Base-by-base conservation (phyloP, 225 moss, liverwort and hornwort species). In the Polytrichum commune region DNA sequence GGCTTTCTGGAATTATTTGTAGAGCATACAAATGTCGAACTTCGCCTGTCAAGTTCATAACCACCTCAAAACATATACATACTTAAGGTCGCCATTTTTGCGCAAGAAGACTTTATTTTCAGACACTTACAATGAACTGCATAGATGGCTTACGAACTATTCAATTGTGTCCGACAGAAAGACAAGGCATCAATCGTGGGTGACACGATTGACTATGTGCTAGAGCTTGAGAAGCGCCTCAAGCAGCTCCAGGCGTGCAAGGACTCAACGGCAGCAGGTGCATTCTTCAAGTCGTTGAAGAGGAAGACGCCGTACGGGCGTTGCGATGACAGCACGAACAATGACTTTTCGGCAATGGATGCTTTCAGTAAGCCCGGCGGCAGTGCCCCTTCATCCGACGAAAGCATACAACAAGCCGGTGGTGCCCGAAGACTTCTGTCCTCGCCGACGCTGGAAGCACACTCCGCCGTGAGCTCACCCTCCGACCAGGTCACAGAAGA, bases 121-220 rank as follows among this genome's bases (percentile, higher is more conserved):
- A 46, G 13, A 46, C 46, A 4, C 46, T 46, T 46, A 46, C 13
- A 46, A 9, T 38, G 13, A 46, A 46, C 13, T 46, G 13, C 16
- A 46, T 46, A 38, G 46, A 16, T 46, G 46, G 46, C 46, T 46
- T 16, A 46, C 46, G 16, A 16, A 46, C 46, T 46, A 46, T 46
- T 4, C 46, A 46, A 46, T 46, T 13, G 67, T 25, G n/a, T 54
- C 57, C 3, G 16, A 60, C 89, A 90, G 86, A 97, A 97, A 74
- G 96, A 97, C 84, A 97, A 97, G 77, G 96, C 96, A 2, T 97
- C 96, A 9, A 97, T 97, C 1, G 96, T 97, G 18, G 96, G 96
- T 0, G 96, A 97, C 55, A 97, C 96, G 1, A 97, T 97, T 18
- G 90, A 90, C 1, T 97, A 97, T 23, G 96, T 97, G 29, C 32